A percentile compares a stretch with the other conserved stretches of the same genome.
Evolutionary conservation across 495 filamentous ascomycete genomes (phyloP).

Genomic region (Tuber umbilicatum): DNA sequence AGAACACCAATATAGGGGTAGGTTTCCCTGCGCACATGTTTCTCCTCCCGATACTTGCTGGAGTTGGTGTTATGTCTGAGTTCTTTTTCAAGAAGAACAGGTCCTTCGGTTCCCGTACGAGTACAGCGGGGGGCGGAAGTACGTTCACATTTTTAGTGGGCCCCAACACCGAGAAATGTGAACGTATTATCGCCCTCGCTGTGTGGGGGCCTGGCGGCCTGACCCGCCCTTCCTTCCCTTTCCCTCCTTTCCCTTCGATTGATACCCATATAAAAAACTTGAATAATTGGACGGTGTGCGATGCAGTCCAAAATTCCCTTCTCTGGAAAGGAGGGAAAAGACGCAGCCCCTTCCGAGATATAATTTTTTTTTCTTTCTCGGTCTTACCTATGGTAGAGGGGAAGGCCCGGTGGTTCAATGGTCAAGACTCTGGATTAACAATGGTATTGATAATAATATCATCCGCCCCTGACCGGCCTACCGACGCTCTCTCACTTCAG

Average conservation of each 20-base stretch:
- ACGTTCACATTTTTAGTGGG: too few species aligned
- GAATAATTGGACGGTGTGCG: too few species aligned
- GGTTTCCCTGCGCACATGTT: background rate
- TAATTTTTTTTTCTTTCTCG: too few species aligned
- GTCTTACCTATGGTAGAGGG: too few species aligned
- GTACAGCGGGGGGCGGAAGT: too few species aligned
- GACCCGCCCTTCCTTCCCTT: background rate
- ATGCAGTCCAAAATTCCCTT: too few species aligned
- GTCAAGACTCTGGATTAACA: background rate
- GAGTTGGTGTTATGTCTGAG: background rate
- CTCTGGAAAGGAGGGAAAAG: too few species aligned
- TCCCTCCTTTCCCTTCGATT: background rate
- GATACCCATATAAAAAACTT: background rate
- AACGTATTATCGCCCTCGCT: too few species aligned
- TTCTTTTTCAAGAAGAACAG: background rate
- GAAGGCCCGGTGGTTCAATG: background rate
- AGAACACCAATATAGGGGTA: background rate
- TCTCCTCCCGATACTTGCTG: background rate
- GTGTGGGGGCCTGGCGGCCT: background rate
- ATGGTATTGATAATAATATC: conserved; percentile 3
- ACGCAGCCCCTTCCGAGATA: too few species aligned
- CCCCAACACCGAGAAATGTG: too few species aligned
- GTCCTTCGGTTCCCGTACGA: background rate
- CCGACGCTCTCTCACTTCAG: background rate
- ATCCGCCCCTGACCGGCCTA: background rate